These are phyloP conservation scores for Russula sp. DNA, from an alignment of 768 basidiomycete species.

Conservation along the genomic window DNA sequence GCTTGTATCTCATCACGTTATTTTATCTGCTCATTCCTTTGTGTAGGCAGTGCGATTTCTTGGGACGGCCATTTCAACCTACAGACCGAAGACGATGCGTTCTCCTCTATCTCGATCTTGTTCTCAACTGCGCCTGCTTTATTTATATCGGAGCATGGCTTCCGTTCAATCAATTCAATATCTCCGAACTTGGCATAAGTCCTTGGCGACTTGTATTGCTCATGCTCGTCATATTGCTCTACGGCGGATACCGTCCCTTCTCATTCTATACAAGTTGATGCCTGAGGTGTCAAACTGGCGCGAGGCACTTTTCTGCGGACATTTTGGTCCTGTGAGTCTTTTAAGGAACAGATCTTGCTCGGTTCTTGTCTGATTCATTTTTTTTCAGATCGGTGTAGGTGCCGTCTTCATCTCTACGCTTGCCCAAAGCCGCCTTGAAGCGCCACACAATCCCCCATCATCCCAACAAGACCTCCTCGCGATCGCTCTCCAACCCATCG, in stretches of 20 bases:
- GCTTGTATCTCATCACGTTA: constrained; percentile 14
- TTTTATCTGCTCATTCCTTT: constrained; percentile 4
- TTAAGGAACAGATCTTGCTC: background rate
- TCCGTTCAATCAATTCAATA: constrained; percentile 58
- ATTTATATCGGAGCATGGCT: constrained; percentile 88
- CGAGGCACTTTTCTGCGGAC: constrained; percentile 88
- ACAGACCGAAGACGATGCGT: constrained; percentile 80
- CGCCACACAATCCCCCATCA: constrained; percentile 55
- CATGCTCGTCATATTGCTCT: constrained; percentile 66
- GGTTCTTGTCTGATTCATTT: background rate
- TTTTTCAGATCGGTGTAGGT: constrained; percentile 79
- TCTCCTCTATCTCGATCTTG: constrained; percentile 87
- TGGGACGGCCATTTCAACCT: constrained; percentile 86
- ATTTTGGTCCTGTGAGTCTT: constrained; percentile 61
- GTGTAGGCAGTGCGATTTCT: constrained; percentile 78
- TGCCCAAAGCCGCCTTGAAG: constrained; percentile 60
- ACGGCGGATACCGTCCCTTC: constrained; percentile 76
- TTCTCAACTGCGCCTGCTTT: constrained; percentile 78
- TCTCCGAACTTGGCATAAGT: constrained; percentile 54
- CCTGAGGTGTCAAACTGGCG: constrained; percentile 84
- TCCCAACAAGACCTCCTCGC: constrained; percentile 73
- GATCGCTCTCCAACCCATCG: constrained; percentile 72
- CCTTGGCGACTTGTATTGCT: constrained; percentile 73
- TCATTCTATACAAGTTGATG: constrained; percentile 76
- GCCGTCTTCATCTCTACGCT: constrained; percentile 85